These are phyloP conservation scores for Phytophthora rubi DNA, from an alignment of 352 stramenopile species.

Conservation along the genomic window DNA sequence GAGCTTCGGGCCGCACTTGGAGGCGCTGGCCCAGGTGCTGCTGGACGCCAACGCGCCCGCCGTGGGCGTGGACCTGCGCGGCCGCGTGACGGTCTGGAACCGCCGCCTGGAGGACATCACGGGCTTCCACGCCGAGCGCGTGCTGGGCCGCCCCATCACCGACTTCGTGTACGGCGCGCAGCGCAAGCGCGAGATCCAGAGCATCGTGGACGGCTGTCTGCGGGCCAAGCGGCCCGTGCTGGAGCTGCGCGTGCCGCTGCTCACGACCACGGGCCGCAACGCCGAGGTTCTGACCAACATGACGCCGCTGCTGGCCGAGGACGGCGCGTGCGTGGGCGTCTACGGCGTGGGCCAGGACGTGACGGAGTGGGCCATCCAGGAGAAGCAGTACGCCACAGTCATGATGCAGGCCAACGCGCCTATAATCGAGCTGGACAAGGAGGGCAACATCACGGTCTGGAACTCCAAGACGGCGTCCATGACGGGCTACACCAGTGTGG, in stretches of 20 bases:
- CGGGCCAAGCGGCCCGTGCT: conserved; percentile 52
- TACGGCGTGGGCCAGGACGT: conserved; percentile 66
- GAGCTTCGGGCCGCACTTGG: conserved; percentile 24
- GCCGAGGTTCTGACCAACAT: conserved; percentile 61
- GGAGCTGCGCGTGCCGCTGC: conserved; percentile 54
- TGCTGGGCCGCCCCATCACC: conserved; percentile 47
- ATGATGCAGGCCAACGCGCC: conserved; percentile 80
- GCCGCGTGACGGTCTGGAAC: conserved; percentile 74
- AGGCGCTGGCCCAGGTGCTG: conserved; percentile 45
- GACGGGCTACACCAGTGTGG: conserved; percentile 52
- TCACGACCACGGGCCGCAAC: conserved; percentile 49
- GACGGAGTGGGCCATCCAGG: conserved; percentile 55
- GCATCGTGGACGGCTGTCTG: conserved; percentile 31
- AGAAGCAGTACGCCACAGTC: conserved; percentile 65
- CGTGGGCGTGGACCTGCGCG: conserved; percentile 56
- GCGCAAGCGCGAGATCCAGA: conserved; percentile 42
- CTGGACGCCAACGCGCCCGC: conserved; percentile 70
- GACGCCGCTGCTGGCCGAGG: conserved; percentile 51
- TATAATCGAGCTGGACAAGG: conserved; percentile 80
- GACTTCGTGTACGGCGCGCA: conserved; percentile 61
- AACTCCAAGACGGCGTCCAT: conserved; percentile 62
- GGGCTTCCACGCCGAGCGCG: conserved; percentile 46
- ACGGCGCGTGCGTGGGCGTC: conserved; percentile 51
- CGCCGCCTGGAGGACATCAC: conserved; percentile 55
- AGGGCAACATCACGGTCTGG: conserved; percentile 73